Evolutionary conservation across 2,329 filamentous ascomycete genomes (phyloP).

Genomic region (Calonectria pteridis): DNA sequence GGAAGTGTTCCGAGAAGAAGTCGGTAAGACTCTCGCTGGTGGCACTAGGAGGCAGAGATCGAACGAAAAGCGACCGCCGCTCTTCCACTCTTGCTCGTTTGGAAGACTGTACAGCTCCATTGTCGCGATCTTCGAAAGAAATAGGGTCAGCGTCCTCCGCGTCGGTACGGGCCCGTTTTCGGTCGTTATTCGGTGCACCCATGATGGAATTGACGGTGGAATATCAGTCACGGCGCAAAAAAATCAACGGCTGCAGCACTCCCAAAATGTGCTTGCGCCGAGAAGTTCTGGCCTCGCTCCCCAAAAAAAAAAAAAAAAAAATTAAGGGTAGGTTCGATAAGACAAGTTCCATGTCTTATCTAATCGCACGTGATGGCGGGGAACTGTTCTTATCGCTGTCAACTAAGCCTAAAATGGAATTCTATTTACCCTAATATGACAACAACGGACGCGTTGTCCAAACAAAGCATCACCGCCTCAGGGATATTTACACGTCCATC

Average conservation of each 20-base stretch:
- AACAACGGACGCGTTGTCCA: slow-evolving; percentile 43
- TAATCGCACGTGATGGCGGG: slow-evolving; percentile 52
- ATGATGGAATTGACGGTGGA: slow-evolving; percentile 35
- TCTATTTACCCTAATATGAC: slow-evolving; percentile 48
- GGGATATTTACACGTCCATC: slow-evolving; percentile 12
- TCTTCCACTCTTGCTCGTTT: slow-evolving; percentile 73
- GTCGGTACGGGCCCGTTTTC: slow-evolving; percentile 52
- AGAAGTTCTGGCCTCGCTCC: not conserved
- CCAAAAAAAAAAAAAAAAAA: slow-evolving; percentile 43
- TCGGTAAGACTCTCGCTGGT: slow-evolving; percentile 88
- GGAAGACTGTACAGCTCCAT: slow-evolving; percentile 48
- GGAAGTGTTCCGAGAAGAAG: slow-evolving; percentile 93
- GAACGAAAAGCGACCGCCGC: slow-evolving; percentile 86
- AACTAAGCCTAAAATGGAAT: slow-evolving; percentile 48
- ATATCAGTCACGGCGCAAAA: slow-evolving; percentile 1
- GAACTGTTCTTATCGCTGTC: slow-evolving; percentile 7
- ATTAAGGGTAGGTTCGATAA: slow-evolving; percentile 28
- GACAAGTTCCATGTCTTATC: slow-evolving; percentile 35
- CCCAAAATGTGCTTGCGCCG: slow-evolving; percentile 29
- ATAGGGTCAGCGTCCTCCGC: slow-evolving; percentile 48
- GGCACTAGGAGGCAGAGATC: slow-evolving; percentile 81
- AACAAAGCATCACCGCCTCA: slow-evolving; percentile 43
- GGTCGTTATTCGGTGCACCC: slow-evolving; percentile 47
- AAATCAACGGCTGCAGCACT: slow-evolving; percentile 20
- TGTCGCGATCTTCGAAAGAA: slow-evolving; percentile 49